These are phyloP conservation scores for Euryodendron excelsum DNA, from an alignment of 148 eudicot genomes.

Conservation along the genomic window DNA sequence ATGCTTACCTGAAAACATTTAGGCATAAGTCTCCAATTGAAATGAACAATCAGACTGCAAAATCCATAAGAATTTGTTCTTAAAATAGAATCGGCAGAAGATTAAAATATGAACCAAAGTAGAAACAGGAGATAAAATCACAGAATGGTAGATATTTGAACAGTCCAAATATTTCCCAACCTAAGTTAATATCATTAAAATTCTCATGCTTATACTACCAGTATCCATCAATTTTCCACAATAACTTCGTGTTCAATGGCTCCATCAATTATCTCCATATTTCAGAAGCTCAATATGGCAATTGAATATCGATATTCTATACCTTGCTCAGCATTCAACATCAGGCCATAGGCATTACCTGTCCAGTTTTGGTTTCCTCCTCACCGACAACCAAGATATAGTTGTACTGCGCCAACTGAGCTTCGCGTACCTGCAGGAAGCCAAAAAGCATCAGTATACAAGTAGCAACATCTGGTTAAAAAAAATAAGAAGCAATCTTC, in stretches of 20 bases:
- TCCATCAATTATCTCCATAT: not conserved
- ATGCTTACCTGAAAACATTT: slow-evolving; percentile 59
- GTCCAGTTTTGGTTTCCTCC: slow-evolving; percentile 53
- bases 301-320: not conserved
- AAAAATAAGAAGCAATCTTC: not conserved
- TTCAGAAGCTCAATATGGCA: slow-evolving; percentile 2
- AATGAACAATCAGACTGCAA: not conserved
- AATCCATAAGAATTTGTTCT: not conserved
- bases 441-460: not conserved
- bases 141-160: not conserved
- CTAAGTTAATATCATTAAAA: not conserved
- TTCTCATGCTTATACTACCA: not conserved
- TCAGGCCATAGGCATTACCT: slow-evolving; percentile 21
- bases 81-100: not conserved
- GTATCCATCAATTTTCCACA: not conserved
- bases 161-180: not conserved
- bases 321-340: not conserved
- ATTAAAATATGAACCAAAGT: not conserved
- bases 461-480: not conserved
- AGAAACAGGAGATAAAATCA: not conserved
- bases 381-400: slow-evolving; percentile 95
- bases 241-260: not conserved
- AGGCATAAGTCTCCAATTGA: not conserved
- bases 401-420: slow-evolving; percentile 88
- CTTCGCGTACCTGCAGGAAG: slow-evolving; percentile 77